Conservation (phyloP, 768 basidiomycete species). For the Epithele typhae region DNA sequence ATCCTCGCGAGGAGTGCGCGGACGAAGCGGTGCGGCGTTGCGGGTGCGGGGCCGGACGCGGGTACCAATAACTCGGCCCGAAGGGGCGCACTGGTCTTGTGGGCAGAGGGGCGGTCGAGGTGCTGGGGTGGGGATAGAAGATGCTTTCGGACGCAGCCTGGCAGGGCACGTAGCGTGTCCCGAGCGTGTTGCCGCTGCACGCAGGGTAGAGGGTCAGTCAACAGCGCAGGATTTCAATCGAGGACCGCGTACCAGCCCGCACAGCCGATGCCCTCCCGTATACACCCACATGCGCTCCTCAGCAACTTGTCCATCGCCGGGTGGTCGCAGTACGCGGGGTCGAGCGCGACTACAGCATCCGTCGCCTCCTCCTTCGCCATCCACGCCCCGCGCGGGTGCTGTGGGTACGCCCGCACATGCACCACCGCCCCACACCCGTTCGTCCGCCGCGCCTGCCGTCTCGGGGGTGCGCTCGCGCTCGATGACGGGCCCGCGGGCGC, state of each 20-base stretch:
- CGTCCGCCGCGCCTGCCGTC: conserved; percentile 26
- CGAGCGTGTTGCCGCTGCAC: conserved; percentile 58
- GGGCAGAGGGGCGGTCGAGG: conserved; percentile 27
- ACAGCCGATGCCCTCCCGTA: conserved; percentile 67
- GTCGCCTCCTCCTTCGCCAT: conserved; percentile 50
- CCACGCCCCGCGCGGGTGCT: conserved; percentile 52
- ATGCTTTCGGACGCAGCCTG: conserved; percentile 49
- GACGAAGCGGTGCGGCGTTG: conserved; percentile 10
- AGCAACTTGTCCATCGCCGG: conserved; percentile 44
- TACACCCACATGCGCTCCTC: conserved; percentile 58
- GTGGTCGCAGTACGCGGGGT: conserved; percentile 55
- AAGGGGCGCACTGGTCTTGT: conserved; percentile 16
- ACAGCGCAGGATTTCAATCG: neutral
- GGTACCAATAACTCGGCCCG: conserved; percentile 27
- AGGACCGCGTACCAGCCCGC: conserved; percentile 41
- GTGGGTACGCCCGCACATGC: conserved; percentile 51
- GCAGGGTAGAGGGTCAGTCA: neutral
- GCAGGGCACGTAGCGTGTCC: conserved; percentile 59
- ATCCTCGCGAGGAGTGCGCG: conserved; percentile 1
- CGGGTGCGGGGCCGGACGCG: conserved; percentile 7
- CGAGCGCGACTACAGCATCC: conserved; percentile 50
- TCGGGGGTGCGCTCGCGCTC: conserved; percentile 9
- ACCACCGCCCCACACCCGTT: conserved; percentile 65
- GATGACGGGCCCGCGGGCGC: conserved; percentile 15
- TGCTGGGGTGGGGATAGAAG: conserved; percentile 37